Evolutionary conservation across 2,329 filamentous ascomycete genomes (phyloP), one percentile per base, ranked within the genome.

Genomic region (Phaeosphaeriaceae sp.): DNA sequence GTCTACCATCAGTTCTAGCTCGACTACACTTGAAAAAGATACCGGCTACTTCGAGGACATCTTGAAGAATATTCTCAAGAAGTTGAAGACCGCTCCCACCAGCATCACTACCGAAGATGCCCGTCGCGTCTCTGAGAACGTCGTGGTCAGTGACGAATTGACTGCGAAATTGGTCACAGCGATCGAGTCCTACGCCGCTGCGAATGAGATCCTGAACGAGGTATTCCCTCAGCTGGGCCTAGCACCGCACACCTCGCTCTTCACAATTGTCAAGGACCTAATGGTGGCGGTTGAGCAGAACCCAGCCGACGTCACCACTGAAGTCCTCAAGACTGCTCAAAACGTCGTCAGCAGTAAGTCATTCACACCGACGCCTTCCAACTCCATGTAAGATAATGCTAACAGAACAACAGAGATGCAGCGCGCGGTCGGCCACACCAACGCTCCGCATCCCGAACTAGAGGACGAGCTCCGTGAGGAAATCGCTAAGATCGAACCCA

Each of bases 61-160:
- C n/a, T 4, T 55, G 2, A 43, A 49, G 6, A 11, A 49, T 1
- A 30, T 55, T 22, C 46, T 55, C 22, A 28, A 43, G 9, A 55
- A 55, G 32, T 13, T 55, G 3, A 19, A 24, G 22, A n/a, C 49
- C n/a, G 22, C 49, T 22, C 66, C 73, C 10, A 56, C 58, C 47
- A 67, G 60, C 60, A 70, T 77, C 60, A 76, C 70, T 17, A 57
- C 66, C 13, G 72, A 73, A 30, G 75, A 77, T 54, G 71, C 69
- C 61, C 72, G 66, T 22, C 63, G 66, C 30, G 65, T 77, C 32
- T 67, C 66, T 50, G 70, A 72, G 60, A 64, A 73, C 46, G 65
- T 62, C 50, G 66, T 67, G 43, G 66, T 59, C 11, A 49, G 42
- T 21, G 68, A 74, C 55, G 49, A 60, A 26, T 56, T 52, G 48